Conservation (phyloP, 371 early-diverging fungal genomes). For the Nosema granulosis region DNA sequence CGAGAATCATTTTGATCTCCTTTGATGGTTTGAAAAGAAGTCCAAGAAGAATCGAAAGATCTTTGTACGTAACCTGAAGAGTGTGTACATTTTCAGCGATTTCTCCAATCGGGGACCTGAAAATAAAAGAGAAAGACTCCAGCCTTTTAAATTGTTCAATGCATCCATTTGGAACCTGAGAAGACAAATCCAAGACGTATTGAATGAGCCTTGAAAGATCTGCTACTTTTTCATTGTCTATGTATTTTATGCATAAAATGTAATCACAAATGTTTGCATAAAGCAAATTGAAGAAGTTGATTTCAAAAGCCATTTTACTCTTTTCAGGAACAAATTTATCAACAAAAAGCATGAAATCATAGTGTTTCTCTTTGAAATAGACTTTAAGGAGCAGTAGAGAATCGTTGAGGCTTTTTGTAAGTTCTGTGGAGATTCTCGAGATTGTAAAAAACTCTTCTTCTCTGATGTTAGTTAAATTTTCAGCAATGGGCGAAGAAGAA, state of each 20-base stretch:
- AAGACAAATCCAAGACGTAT: conserved; percentile 37
- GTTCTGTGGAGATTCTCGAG: not conserved
- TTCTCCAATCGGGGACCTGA: not conserved
- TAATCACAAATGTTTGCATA: conserved; percentile 14
- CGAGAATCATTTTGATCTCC: no score
- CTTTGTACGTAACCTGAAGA: no score
- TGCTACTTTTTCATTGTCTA: conserved; percentile 1
- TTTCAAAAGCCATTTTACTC: conserved; percentile 25
- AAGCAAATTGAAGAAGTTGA: conserved; percentile 32
- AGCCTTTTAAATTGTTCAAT: conserved; percentile 15
- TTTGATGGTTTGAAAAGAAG: not conserved
- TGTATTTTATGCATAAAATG: conserved; percentile 4
- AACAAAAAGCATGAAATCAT: conserved; percentile 29
- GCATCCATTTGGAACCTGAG: conserved; percentile 13
- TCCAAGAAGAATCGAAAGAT: not conserved
- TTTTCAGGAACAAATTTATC: conserved; percentile 23
- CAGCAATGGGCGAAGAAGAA: not conserved
- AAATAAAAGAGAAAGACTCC: not conserved
- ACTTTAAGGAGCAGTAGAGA: conserved; percentile 26
- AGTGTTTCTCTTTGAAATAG: conserved; percentile 35
- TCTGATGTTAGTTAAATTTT: conserved; percentile 3
- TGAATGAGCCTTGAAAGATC: conserved; percentile 4
- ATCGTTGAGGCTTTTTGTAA: conserved; percentile 19
- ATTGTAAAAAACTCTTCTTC: conserved; percentile 17
- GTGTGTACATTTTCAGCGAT: not conserved